Conservation (phyloP, 2,329 filamentous ascomycete genomes). For the Ophioceras dolichostomum region DNA sequence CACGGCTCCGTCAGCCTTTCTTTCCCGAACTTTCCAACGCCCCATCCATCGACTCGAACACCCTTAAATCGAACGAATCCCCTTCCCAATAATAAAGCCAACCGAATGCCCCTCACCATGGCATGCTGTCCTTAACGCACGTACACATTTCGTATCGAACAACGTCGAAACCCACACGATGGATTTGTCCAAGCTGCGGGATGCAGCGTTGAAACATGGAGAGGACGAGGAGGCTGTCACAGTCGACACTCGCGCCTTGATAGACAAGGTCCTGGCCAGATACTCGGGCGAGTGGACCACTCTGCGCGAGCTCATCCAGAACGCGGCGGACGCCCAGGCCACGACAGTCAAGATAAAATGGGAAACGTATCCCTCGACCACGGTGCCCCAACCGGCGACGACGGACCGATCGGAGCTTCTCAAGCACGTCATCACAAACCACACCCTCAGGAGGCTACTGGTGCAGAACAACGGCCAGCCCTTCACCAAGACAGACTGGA, state of each 20-base stretch:
- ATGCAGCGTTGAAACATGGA: conserved; percentile 73
- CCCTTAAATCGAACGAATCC: no score
- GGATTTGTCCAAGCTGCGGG: conserved; percentile 68
- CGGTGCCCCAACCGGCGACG: conserved; percentile 55
- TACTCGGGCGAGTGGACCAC: conserved; percentile 94
- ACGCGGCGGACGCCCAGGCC: conserved; percentile 93
- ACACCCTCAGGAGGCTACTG: conserved; percentile 76
- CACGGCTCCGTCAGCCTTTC: no score
- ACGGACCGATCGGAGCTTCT: conserved; percentile 59
- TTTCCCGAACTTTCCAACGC: no score
- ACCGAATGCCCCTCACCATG: no score
- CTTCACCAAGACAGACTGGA: conserved; percentile 88
- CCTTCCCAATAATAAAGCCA: no score
- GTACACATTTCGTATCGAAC: no score
- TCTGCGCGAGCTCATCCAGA: conserved; percentile 89
- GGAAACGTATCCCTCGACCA: conserved; percentile 77
- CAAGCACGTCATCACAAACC: conserved; percentile 73
- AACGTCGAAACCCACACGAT: no score
- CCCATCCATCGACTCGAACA: no score
- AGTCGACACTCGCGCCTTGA: conserved; percentile 90
- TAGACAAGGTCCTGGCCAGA: conserved; percentile 92
- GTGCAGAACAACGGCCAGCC: conserved; percentile 86
- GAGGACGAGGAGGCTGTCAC: conserved; percentile 95
- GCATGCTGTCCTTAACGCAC: no score
- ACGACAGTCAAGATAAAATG: conserved; percentile 82